Conservation (phyloP, 164 flowering plant species). For the Cinnamomum micranthum region DNA sequence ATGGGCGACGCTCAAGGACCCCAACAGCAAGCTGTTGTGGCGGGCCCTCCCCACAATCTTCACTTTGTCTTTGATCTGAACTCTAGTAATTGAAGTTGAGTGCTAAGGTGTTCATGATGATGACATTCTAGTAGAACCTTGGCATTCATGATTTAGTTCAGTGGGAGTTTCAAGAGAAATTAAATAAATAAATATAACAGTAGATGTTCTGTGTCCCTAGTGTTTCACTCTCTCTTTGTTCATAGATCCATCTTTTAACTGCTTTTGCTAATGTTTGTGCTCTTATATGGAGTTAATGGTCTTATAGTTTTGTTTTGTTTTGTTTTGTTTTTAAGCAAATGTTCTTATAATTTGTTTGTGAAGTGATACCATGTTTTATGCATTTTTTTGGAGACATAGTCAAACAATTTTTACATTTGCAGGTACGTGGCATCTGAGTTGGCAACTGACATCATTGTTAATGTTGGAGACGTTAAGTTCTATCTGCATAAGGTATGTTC, state of each 20-base stretch:
- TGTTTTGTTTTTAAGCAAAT: not conserved
- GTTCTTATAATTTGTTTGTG: not conserved
- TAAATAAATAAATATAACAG: not conserved
- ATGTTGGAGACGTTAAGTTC: slow-evolving; percentile 72
- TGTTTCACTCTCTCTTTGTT: not conserved
- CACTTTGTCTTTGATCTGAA: not conserved
- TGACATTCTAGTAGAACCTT: not conserved
- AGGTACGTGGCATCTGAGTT: slow-evolving; percentile 86
- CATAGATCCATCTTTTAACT: not conserved
- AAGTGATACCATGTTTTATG: not conserved
- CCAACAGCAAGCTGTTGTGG: slow-evolving; percentile 3
- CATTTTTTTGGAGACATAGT: slow-evolving; percentile 4
- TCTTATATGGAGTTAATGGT: not conserved
- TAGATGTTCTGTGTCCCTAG: not conserved
- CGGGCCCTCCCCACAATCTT: not conserved
- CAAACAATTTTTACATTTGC: slow-evolving; percentile 18
- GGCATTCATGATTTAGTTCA: not conserved
- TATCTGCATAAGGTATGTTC: slow-evolving; percentile 78
- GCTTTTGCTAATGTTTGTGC: not conserved
- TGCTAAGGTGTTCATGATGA: not conserved
- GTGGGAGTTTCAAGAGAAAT: too few relatives aligned
- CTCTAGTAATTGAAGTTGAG: not conserved
- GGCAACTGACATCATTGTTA: slow-evolving; percentile 62
- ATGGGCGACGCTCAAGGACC: not conserved
- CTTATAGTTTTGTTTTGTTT: not conserved